Evolutionary conservation across 2,329 filamentous ascomycete genomes (phyloP).

Genomic region (Atkinsonella hypoxylon): DNA sequence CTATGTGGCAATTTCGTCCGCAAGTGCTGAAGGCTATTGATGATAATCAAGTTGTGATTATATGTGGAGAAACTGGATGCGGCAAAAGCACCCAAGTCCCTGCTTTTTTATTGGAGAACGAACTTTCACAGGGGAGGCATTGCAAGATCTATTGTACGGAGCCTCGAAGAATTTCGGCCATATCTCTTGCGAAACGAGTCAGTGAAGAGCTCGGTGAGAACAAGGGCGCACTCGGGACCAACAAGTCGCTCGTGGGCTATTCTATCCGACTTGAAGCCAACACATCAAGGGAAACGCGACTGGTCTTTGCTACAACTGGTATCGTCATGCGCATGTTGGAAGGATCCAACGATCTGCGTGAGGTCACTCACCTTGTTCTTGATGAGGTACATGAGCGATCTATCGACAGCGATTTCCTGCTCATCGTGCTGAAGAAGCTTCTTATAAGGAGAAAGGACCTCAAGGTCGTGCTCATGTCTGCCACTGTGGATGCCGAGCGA

Average conservation of each 20-base stretch:
- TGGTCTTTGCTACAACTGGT: constrained; percentile 81
- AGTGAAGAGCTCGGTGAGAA: constrained; percentile 89
- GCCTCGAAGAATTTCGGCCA: constrained; percentile 87
- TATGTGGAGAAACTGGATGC: constrained; percentile 93
- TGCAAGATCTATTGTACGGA: constrained; percentile 97
- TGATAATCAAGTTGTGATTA: constrained; percentile 73
- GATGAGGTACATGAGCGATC: constrained; percentile 95
- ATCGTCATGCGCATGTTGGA: constrained; percentile 99
- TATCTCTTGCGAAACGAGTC: constrained; percentile 83
- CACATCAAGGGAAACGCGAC: constrained; percentile 64
- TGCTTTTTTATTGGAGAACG: constrained; percentile 81
- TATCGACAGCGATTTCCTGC: constrained; percentile 91
- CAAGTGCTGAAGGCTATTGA: constrained; percentile 69
- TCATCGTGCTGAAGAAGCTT: constrained; percentile 82
- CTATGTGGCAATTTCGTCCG: constrained; percentile 77
- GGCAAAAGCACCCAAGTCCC: constrained; percentile 98
- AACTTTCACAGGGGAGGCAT: constrained; percentile 63
- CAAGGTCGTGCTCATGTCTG: constrained; percentile 94
- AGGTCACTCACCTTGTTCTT: constrained; percentile 89
- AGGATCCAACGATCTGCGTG: constrained; percentile 69
- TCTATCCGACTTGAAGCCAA: constrained; percentile 89
- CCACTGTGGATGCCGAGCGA: constrained; percentile 82
- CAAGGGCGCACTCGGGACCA: constrained; percentile 69
- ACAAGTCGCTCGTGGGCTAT: constrained; percentile 79
- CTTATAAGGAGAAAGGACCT: constrained; percentile 66